These are phyloP conservation scores for Entelexis sorbosivorans DNA, from an alignment of 1,139 yeast species.

Conservation along the genomic window DNA sequence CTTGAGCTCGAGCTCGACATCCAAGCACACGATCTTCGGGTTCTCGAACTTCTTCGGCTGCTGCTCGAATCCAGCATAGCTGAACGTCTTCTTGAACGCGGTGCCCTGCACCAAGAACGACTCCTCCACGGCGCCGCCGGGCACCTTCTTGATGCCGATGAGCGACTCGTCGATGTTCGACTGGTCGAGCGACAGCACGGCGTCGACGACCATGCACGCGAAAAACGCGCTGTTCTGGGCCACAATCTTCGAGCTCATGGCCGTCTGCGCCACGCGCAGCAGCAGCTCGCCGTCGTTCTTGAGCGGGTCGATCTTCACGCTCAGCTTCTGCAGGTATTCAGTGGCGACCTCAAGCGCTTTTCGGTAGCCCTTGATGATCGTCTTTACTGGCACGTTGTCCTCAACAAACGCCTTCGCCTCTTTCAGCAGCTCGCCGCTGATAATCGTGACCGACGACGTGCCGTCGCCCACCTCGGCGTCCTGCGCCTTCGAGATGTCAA, in stretches of 20 bases:
- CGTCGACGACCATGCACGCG: conserved; percentile 94
- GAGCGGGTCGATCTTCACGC: conserved; percentile 45
- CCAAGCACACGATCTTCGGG: conserved; percentile 75
- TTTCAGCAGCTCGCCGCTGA: conserved; percentile 89
- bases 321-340: conserved; percentile 57
- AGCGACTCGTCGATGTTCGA: conserved; percentile 59
- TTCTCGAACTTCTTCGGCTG: conserved; percentile 77
- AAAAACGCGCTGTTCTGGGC: conserved; percentile 78
- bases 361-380: conserved; percentile 78
- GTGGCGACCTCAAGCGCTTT: conserved; percentile 73
- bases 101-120: conserved; percentile 84
- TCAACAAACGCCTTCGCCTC: conserved; percentile 85
- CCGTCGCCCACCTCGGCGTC: conserved; percentile 99
- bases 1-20: conserved; percentile 89
- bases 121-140: conserved; percentile 97
- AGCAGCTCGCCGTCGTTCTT: conserved; percentile 57
- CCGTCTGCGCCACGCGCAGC: conserved; percentile 90
- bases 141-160: conserved; percentile 87
- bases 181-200: conserved; percentile 78
- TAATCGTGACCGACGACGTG: conserved; percentile 85
- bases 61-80: conserved; percentile 97
- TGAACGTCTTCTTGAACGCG: conserved; percentile 91
- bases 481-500: conserved; percentile 90
- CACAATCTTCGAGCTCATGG: conserved; percentile 92
- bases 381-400: conserved; percentile 88